Base-by-base conservation (phyloP, 495 filamentous ascomycete genomes). In the Entonaema liquescens region DNA sequence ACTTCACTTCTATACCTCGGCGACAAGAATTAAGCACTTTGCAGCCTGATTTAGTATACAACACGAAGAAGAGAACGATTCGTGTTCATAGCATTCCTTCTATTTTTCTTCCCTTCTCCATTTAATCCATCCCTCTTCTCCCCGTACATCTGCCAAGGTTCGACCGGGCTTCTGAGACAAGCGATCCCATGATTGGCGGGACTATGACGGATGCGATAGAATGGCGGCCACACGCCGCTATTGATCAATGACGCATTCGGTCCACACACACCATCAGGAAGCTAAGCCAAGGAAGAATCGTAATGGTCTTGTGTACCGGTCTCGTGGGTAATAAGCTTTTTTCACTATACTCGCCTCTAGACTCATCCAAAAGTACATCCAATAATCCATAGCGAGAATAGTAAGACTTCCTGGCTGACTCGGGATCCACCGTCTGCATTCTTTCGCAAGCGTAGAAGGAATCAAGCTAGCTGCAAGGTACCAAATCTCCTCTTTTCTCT, bases 171-270 rank as follows among this genome's bases (percentile, higher is more conserved):
- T 68, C 61, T 73, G 66, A 73, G 71, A 74, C 67, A 74, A 13
- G 44, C 53, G 58, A 67, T 36, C 62, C 29, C 31, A 50, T 70
- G 62, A 73, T 76, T 72, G 74, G 66, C 72, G 57, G 62, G 13
- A 44, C 58, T 70, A 68, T 69, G 61, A 73, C 65, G 66, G 65
- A 62, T 57, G 61, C 62, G 66, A 66, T 68, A 53, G 60, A 70
- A 50, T 56, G 38, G 61, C 66, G 17, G 57, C 68, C 66, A 74
- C 66, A 63, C 52, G 62, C 65, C 72, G 38, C 72, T 73, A 73
- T 68, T 67, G 67, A 63, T 66, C 63, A 68, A 75, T 77, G 75
- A 77, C 73, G 75, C 73, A 75, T 75, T 64, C 64, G 67, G 67
- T 67, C 64, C 68, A 67, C 66, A 59, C 61, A 60, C 67, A 71